Evolutionary conservation across 371 early-diverging fungal genomes (phyloP), one percentile per base, ranked within the genome.

Genomic region (Capillidium heterosporum): DNA sequence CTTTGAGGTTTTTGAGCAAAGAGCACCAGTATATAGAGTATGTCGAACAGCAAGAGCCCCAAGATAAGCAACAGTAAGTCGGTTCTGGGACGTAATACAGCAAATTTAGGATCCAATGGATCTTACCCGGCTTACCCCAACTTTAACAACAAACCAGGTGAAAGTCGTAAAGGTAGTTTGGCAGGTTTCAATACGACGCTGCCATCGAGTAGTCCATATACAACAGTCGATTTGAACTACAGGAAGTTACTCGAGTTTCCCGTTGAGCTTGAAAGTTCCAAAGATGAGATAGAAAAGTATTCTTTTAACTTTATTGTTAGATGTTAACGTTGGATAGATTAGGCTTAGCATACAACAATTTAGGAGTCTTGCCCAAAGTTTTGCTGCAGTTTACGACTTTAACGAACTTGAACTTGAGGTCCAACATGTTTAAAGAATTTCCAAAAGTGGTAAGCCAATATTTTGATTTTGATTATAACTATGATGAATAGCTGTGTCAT

Each of bases 401-500:
- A 19, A 27, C 26, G 23, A 47, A 17, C 17, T 19, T 47, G 47
- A 47, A 47, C 17, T 27, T 47, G 17, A 10, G 47, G 17, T 47
- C 47, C 10, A 47, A 47, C 47, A 47, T 23, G 23, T 47, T 47
- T 24, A 23, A 23, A 10, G 47, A 47, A 24, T 47, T 47, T 24
- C 47, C 47, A 23, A 47, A 27, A 24, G 47, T 24, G 47, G 47
- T 47, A 47, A 19, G n/a, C 24, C 26, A 47, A 10, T 5, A 23
- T 23, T 7, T 10, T 47, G 47, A 47, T 7, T 10, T 10, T 11
- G 5, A 10, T 27, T 47, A 47, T 23, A 7, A 5, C 19, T 47
- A n/a, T n/a, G n/a, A n/a, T 47, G 5, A 19, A 27, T 15, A 60
- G 60, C 27, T 60, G 13, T 60, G 60, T 56, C 28, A 48, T 21